Percentiles rank a stretch among this genome's conserved stretches.
These are phyloP conservation scores for Lyophyllum shimeji DNA, from an alignment of 768 basidiomycete genomes.

Conservation along the genomic window DNA sequence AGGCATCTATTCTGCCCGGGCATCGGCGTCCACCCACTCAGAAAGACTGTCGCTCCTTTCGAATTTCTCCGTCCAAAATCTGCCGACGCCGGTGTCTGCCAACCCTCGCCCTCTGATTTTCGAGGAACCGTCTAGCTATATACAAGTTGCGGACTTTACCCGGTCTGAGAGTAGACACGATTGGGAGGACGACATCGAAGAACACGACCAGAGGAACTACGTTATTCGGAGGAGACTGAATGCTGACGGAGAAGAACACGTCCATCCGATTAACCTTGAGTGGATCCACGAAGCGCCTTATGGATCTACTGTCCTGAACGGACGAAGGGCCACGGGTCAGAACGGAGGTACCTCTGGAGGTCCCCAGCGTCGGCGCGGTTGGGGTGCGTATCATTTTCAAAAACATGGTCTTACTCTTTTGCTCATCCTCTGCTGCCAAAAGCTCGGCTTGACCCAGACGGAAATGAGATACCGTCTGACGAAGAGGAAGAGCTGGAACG, in stretches of 20 bases:
- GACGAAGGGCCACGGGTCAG: slow-evolving; percentile 5
- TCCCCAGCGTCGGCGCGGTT: slow-evolving; percentile 37
- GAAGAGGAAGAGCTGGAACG: slow-evolving; percentile 64
- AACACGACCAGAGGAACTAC: slow-evolving; percentile 26
- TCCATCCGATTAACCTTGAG: slow-evolving; percentile 38
- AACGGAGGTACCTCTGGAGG: slow-evolving; percentile 1
- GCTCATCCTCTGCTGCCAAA: slow-evolving; percentile 4
- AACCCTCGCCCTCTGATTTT: slow-evolving; percentile 36
- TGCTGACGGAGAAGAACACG: slow-evolving; percentile 37
- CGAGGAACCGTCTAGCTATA: slow-evolving; percentile 39
- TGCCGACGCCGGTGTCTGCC: slow-evolving; percentile 34
- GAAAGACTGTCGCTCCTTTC: slow-evolving; percentile 40
- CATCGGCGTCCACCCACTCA: slow-evolving; percentile 24
- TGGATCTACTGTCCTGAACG: not conserved
- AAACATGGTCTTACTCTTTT: not conserved
- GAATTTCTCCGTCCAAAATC: slow-evolving; percentile 39
- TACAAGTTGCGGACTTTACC: slow-evolving; percentile 16
- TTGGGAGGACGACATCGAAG: slow-evolving; percentile 15
- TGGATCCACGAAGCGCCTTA: slow-evolving; percentile 37
- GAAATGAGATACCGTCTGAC: slow-evolving; percentile 61
- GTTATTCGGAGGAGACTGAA: slow-evolving; percentile 34
- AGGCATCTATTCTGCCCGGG: slow-evolving; percentile 17
- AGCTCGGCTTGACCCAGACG: slow-evolving; percentile 56
- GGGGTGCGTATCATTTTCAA: slow-evolving; percentile 36
- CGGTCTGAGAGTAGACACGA: slow-evolving; percentile 3